Evolutionary conservation across 208 protist species (phyloP).

Genomic region (Acanthamoeba healyi): DNA sequence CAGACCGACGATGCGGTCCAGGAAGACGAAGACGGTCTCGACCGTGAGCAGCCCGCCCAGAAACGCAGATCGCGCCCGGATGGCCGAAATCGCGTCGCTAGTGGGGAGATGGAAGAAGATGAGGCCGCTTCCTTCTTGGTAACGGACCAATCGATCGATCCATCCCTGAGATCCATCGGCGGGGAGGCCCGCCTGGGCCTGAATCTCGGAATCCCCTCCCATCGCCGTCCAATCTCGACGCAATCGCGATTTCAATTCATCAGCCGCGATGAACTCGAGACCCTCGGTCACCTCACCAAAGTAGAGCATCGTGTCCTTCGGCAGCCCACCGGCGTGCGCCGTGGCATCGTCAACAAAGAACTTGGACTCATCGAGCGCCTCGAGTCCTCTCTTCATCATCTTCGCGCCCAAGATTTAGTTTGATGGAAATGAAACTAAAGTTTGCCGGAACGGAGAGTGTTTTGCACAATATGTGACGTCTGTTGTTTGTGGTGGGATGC

Average conservation of each 20-base stretch:
- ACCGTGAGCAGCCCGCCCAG: neutral
- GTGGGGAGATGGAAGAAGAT: neutral
- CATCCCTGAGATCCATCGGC: no score
- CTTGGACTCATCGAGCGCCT: no score
- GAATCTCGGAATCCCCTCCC: neutral
- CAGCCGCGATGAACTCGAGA: conserved; percentile 9
- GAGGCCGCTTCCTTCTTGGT: conserved; percentile 13
- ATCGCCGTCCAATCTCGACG: neutral
- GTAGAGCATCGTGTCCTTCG: neutral
- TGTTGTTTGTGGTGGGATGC: no score
- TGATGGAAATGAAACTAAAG: no score
- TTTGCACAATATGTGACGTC: no score
- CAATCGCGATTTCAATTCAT: neutral
- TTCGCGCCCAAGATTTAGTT: no score
- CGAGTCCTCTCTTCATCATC: no score
- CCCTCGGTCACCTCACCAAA: conserved; percentile 23
- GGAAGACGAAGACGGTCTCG: neutral
- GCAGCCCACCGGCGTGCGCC: no score
- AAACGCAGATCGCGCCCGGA: neutral
- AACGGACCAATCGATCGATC: neutral
- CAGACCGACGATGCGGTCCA: neutral
- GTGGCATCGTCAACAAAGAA: no score
- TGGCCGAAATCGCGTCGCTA: neutral
- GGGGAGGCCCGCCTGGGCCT: neutral
- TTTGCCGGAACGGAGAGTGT: no score